Percentiles rank a stretch among this genome's conserved stretches.
Evolutionary conservation across 306 rosid genomes (phyloP).

Genomic region (Trifolium repens): DNA sequence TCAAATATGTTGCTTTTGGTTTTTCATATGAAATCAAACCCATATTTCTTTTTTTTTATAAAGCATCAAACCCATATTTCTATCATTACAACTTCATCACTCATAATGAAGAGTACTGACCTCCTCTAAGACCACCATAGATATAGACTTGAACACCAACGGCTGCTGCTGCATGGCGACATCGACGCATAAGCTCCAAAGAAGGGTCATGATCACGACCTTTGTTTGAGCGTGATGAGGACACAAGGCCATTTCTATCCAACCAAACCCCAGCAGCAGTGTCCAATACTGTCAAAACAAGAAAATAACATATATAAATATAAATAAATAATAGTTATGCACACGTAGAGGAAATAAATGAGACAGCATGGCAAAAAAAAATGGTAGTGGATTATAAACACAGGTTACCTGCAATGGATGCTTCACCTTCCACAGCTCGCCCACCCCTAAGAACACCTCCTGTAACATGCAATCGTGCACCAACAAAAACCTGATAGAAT

Average conservation of each 20-base stretch:
- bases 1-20: slow-evolving; percentile 19
- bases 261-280: slow-evolving; percentile 99
- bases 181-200: slow-evolving; percentile 96
- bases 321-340: not conserved
- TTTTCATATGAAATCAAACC: slow-evolving; percentile 27
- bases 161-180: slow-evolving; percentile 98
- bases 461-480: slow-evolving; percentile 97
- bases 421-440: slow-evolving; percentile 95
- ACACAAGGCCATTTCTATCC: slow-evolving; percentile 90
- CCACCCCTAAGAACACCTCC: slow-evolving; percentile 98
- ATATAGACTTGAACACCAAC: slow-evolving; percentile 80
- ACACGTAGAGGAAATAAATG: not conserved
- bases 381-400: slow-evolving; percentile 32
- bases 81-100: slow-evolving; percentile 25
- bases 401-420: slow-evolving; percentile 79
- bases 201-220: slow-evolving; percentile 80
- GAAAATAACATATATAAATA: slow-evolving; percentile 6
- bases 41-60: slow-evolving; percentile 1
- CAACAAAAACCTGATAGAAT: slow-evolving; percentile 87
- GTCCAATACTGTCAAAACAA: slow-evolving; percentile 77
- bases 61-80: slow-evolving; percentile 19
- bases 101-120: slow-evolving; percentile 50
- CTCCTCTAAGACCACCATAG: slow-evolving; percentile 96
- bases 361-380: slow-evolving; percentile 29
- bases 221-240: slow-evolving; percentile 80